phyloP scores from a whole-genome alignment of 192 early-diverging fungal genomes.

The Chytriomyces confervae region DNA sequence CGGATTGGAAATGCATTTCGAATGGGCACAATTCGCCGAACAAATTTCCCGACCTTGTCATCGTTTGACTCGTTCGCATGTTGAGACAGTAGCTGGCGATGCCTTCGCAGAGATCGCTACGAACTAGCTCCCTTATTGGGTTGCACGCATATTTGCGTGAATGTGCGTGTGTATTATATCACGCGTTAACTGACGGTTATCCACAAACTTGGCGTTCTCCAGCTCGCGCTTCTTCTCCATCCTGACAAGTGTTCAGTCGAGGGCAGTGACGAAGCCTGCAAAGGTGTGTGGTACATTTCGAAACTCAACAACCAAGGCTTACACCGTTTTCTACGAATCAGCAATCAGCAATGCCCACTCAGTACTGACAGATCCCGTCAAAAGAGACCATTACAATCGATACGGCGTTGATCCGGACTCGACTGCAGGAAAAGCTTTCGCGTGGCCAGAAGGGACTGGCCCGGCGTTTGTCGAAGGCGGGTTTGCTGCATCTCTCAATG shows the following conservation, averaged over 20 bases:
- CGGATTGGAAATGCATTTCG: too few relatives aligned
- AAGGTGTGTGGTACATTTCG: constrained; percentile 56
- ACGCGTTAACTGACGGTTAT: background rate
- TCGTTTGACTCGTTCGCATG: too few relatives aligned
- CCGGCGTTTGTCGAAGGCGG: constrained; percentile 18
- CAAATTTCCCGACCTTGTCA: too few relatives aligned
- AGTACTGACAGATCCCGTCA: constrained; percentile 77
- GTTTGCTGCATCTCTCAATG: constrained; percentile 40
- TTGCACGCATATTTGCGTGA: too few relatives aligned
- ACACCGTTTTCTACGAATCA: constrained; percentile 59
- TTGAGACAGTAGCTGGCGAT: too few relatives aligned
- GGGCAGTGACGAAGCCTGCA: constrained; percentile 88
- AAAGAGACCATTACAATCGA: constrained; percentile 77
- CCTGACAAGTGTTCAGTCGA: constrained; percentile 86
- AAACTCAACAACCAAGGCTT: constrained; percentile 20
- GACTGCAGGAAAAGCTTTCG: constrained; percentile 12
- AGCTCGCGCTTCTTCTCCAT: constrained; percentile 83
- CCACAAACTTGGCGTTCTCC: background rate
- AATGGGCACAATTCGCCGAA: too few relatives aligned
- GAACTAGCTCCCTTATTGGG: too few relatives aligned
- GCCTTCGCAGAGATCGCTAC: too few relatives aligned
- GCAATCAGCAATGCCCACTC: constrained; percentile 74
- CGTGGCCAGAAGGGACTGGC: background rate
- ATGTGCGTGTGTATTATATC: background rate
- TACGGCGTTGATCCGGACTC: constrained; percentile 68